Conservation (phyloP, 2,329 filamentous ascomycete species). For the Botryotinia convoluta region DNA sequence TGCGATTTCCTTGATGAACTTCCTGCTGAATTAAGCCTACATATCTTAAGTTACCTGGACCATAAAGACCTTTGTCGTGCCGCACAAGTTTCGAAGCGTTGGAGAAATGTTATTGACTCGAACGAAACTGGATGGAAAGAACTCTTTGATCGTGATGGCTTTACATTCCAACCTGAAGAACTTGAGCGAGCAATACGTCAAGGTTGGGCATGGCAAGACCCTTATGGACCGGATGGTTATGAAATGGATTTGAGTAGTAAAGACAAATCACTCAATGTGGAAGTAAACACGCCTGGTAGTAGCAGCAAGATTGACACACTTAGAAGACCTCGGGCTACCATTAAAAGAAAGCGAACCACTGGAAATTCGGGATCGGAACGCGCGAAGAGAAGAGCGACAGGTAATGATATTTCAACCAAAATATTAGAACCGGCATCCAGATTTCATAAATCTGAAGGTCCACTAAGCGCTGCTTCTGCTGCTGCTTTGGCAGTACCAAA, state of each 20-base stretch:
- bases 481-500: constrained; percentile 81
- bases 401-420: constrained; percentile 33
- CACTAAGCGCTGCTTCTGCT: constrained; percentile 79
- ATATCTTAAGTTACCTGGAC: constrained; percentile 84
- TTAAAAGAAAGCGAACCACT: constrained; percentile 37
- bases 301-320: constrained; percentile 22
- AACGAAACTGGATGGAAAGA: constrained; percentile 97
- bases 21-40: constrained; percentile 81
- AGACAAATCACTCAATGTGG: constrained; percentile 49
- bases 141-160: constrained; percentile 81
- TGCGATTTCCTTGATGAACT: constrained; percentile 87
- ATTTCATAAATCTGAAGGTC: constrained; percentile 64
- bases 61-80: constrained; percentile 82
- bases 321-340: constrained; percentile 32
- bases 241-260: constrained; percentile 74
- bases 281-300: constrained; percentile 38
- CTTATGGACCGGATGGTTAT: constrained; percentile 68
- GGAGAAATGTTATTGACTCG: constrained; percentile 85
- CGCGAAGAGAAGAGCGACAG: constrained; percentile 36
- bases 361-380: constrained; percentile 30
- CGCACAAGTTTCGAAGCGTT: constrained; percentile 90
- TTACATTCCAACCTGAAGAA: constrained; percentile 74
- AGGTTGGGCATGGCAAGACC: constrained; percentile 98
- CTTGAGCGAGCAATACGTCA: constrained; percentile 81
- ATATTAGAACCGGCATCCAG: constrained; percentile 29